These are phyloP conservation scores for Neospermospora avenae DNA, from an alignment of 2,329 filamentous ascomycete genomes.

Conservation along the genomic window DNA sequence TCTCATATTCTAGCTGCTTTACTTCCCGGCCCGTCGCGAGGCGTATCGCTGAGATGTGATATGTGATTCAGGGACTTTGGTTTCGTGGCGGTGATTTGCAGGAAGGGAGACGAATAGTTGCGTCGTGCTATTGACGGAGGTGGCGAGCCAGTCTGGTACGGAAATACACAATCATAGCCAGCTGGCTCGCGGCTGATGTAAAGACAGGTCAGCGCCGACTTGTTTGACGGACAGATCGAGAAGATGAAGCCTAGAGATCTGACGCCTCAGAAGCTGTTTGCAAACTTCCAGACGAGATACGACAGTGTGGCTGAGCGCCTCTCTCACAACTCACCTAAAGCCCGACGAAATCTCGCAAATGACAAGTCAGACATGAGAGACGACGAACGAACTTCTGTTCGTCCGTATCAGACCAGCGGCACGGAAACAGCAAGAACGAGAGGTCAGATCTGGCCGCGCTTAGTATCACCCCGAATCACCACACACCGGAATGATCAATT, in stretches of 20 bases:
- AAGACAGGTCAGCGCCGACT: too few species aligned
- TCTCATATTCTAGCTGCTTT: not conserved
- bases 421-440: conserved; percentile 8
- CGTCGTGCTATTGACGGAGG: not conserved
- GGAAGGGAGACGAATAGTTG: not conserved
- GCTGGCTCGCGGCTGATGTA: too few species aligned
- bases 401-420: not conserved
- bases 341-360: conserved; percentile 12
- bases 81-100: not conserved
- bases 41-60: not conserved
- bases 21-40: not conserved
- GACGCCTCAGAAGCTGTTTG: too few species aligned
- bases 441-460: conserved; percentile 10
- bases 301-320: not conserved
- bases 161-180: too few species aligned
- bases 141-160: too few species aligned
- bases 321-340: conserved; percentile 6
- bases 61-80: not conserved
- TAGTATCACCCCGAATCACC: not conserved
- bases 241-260: too few species aligned
- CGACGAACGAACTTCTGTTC: conserved; percentile 4
- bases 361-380: conserved; percentile 22
- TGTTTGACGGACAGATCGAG: too few species aligned
- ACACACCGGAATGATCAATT: not conserved
- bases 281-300: conserved; percentile 9